Conservation (phyloP, 306 rosid species). For the Gastrolobium bilobum region DNA sequence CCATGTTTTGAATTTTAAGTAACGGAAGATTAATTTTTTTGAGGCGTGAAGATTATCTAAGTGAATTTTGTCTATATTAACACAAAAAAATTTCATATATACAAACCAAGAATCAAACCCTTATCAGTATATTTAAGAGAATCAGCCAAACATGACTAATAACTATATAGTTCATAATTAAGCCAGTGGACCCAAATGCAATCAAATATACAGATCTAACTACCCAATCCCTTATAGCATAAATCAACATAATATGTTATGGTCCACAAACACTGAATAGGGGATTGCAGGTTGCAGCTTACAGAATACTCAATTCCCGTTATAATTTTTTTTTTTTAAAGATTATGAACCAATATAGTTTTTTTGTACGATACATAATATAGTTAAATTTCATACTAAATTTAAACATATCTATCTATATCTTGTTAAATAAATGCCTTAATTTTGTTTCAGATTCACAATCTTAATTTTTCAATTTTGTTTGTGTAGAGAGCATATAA, state of each 20-base stretch:
- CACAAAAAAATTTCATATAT: too few relatives aligned
- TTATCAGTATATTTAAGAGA: too few relatives aligned
- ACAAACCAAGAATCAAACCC: too few relatives aligned
- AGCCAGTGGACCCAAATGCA: conserved; percentile 42
- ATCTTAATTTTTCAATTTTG: too few relatives aligned
- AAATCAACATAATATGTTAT: not conserved
- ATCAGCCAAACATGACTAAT: not conserved
- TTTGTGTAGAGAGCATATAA: too few relatives aligned
- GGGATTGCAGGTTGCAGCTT: not conserved
- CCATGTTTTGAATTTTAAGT: not conserved
- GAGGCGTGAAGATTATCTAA: too few relatives aligned
- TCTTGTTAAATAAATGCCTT: not conserved
- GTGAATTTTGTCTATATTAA: too few relatives aligned
- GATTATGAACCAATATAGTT: not conserved
- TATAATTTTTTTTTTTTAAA: too few relatives aligned
- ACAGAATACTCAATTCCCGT: not conserved
- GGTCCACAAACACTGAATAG: not conserved
- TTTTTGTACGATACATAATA: not conserved
- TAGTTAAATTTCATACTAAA: too few relatives aligned
- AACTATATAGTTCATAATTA: conserved; percentile 21
- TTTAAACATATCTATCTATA: too few relatives aligned
- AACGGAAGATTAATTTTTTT: too few relatives aligned
- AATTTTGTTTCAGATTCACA: not conserved
- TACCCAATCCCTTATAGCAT: not conserved
- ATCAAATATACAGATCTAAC: conserved; percentile 34